Percentiles rank a stretch among this genome's conserved stretches.
phyloP scores from a whole-genome alignment of 2,329 filamentous ascomycete genomes.

The Byssoonygena ceratinophila region DNA sequence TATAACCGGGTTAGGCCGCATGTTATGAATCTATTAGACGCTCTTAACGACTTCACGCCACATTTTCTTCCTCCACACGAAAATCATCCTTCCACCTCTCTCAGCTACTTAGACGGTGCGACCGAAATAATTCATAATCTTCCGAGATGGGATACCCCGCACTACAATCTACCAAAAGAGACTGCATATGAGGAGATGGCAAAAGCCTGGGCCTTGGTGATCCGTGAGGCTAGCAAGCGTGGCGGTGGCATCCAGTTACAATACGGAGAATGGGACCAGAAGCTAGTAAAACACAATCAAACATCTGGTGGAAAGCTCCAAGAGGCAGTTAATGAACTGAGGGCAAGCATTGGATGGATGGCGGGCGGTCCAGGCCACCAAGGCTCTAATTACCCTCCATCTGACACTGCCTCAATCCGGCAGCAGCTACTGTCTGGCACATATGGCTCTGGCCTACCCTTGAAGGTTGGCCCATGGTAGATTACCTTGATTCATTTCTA shows the following conservation, averaged over 20 bases:
- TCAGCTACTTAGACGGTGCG: slow-evolving; percentile 79
- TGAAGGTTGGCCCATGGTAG: slow-evolving; percentile 49
- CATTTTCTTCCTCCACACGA: slow-evolving; percentile 92
- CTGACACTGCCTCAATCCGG: slow-evolving; percentile 39
- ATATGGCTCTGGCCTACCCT: slow-evolving; percentile 44
- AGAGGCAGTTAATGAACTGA: slow-evolving; percentile 67
- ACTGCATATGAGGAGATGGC: slow-evolving; percentile 94
- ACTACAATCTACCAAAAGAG: slow-evolving; percentile 86
- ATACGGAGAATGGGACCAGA: slow-evolving; percentile 86
- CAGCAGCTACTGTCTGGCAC: slow-evolving; percentile 48
- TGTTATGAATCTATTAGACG: slow-evolving; percentile 70
- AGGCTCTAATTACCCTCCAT: slow-evolving; percentile 20
- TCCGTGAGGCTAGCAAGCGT: slow-evolving; percentile 80
- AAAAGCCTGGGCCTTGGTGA: slow-evolving; percentile 82
- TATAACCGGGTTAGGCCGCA: slow-evolving; percentile 85
- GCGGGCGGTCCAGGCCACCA: slow-evolving; percentile 35
- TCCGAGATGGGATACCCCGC: slow-evolving; percentile 79
- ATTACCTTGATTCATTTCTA: neutral
- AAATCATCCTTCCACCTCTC: slow-evolving; percentile 66
- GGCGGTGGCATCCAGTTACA: slow-evolving; percentile 84
- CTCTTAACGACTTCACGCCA: slow-evolving; percentile 85
- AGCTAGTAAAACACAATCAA: slow-evolving; percentile 75
- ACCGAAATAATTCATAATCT: slow-evolving; percentile 83
- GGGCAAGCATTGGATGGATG: slow-evolving; percentile 68
- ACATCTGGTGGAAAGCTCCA: slow-evolving; percentile 72